Evolutionary conservation across 768 basidiomycete genomes (phyloP).

Genomic region (Naganishia friedmannii): DNA sequence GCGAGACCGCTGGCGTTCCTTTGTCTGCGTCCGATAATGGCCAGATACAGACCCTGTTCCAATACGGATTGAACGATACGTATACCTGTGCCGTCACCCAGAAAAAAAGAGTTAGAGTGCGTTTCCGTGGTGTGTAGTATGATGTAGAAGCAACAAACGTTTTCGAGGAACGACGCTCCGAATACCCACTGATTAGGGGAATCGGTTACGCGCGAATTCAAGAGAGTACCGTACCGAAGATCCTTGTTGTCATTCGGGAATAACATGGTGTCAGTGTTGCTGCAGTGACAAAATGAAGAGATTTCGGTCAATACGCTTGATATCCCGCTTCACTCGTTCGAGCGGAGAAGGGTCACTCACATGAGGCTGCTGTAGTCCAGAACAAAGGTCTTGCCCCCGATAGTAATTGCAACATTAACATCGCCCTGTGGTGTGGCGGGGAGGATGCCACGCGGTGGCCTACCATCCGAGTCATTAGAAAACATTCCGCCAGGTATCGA

Average conservation of each 20-base stretch:
- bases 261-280: background rate
- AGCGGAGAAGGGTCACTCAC: background rate
- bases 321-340: background rate
- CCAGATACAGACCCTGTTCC: conserved; percentile 4
- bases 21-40: background rate
- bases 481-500: conserved; percentile 15
- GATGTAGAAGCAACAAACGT: background rate
- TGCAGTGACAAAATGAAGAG: background rate
- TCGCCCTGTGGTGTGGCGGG: background rate
- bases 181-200: background rate
- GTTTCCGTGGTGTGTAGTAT: too few relatives aligned
- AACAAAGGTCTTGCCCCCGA: conserved; percentile 1
- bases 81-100: conserved; percentile 3
- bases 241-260: background rate
- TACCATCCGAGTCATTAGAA: background rate
- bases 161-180: conserved; percentile 6
- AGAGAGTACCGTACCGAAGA: background rate
- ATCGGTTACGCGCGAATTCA: background rate
- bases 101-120: too few relatives aligned
- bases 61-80: background rate
- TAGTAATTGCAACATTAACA: background rate
- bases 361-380: background rate
- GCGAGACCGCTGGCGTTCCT: background rate
- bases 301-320: background rate
- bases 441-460: background rate